Conservation (phyloP, 176 grass and related monocot species). For the Oryza meridionalis region DNA sequence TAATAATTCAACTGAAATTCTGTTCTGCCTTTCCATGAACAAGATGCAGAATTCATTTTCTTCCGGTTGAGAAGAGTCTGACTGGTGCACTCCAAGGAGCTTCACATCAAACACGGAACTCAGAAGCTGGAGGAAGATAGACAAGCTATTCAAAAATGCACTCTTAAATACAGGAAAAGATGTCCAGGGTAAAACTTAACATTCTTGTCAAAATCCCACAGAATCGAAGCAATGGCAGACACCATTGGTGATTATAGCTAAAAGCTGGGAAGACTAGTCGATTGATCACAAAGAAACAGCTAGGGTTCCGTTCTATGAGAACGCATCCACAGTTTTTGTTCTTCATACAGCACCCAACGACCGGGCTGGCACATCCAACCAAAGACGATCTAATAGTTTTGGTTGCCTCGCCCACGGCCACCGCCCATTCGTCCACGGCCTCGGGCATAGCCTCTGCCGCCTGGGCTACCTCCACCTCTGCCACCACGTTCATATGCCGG, state of each 20-base stretch:
- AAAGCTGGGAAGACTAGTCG: constrained; percentile 35
- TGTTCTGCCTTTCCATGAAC: neutral
- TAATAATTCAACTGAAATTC: neutral
- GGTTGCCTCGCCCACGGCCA: constrained; percentile 57
- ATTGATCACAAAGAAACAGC: constrained; percentile 34
- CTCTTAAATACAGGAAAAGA: constrained; percentile 57
- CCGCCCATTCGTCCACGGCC: constrained; percentile 76
- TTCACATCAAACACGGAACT: neutral
- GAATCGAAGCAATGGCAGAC: constrained; percentile 53
- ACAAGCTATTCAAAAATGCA: constrained; percentile 49
- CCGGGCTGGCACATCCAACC: constrained; percentile 27
- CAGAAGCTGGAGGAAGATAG: neutral
- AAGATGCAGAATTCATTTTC: too few species aligned
- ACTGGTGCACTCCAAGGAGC: too few species aligned
- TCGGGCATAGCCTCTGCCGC: constrained; percentile 64
- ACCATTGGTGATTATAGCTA: constrained; percentile 50
- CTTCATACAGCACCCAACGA: constrained; percentile 20
- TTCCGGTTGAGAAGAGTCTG: too few species aligned
- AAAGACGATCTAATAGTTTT: constrained; percentile 52
- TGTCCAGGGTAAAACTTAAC: constrained; percentile 36
- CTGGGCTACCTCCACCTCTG: constrained; percentile 53
- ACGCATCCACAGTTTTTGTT: constrained; percentile 16
- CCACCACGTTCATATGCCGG: constrained; percentile 75
- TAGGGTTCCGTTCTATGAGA: constrained; percentile 36
- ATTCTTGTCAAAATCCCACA: constrained; percentile 64